phyloP scores from a whole-genome alignment of 1,284 basidiomycete genomes.

The Phellopilus nigrolimitatus region DNA sequence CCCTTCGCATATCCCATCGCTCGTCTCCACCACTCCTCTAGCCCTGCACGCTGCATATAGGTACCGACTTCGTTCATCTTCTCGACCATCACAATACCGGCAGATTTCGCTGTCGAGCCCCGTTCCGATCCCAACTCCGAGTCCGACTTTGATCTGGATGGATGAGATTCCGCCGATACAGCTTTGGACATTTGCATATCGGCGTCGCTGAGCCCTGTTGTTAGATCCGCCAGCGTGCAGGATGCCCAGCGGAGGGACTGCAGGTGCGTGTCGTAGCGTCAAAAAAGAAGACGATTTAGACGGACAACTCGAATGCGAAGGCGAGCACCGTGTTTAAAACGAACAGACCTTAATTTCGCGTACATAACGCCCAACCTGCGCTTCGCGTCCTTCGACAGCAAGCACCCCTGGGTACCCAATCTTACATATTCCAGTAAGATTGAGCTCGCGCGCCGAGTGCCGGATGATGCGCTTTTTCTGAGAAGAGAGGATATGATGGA shows the following conservation, averaged over 20 bases:
- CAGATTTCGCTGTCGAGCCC: neutral
- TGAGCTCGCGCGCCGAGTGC: constrained; percentile 2
- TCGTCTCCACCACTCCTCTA: constrained; percentile 16
- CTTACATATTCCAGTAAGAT: constrained; percentile 17
- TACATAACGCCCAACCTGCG: constrained; percentile 8
- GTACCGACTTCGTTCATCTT: constrained; percentile 17
- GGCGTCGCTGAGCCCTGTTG: neutral
- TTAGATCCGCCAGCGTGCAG: constrained; percentile 9
- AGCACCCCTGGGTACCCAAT: constrained; percentile 18
- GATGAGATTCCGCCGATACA: too few relatives aligned
- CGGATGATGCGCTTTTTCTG: constrained; percentile 13
- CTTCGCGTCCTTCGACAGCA: constrained; percentile 17
- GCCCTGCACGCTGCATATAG: constrained; percentile 8
- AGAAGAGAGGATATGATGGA: constrained; percentile 18
- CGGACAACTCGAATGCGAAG: neutral
- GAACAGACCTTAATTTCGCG: constrained; percentile 14
- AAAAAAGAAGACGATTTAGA: neutral
- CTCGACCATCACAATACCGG: constrained; percentile 8
- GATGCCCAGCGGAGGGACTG: constrained; percentile 19
- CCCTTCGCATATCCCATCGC: constrained; percentile 14
- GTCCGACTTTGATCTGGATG: too few relatives aligned
- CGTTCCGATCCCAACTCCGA: too few relatives aligned
- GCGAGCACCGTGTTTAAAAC: neutral
- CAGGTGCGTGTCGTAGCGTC: neutral
- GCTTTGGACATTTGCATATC: constrained; percentile 3